Evolutionary conservation across 148 eudicot species (phyloP).

Genomic region (Chenopodium album): DNA sequence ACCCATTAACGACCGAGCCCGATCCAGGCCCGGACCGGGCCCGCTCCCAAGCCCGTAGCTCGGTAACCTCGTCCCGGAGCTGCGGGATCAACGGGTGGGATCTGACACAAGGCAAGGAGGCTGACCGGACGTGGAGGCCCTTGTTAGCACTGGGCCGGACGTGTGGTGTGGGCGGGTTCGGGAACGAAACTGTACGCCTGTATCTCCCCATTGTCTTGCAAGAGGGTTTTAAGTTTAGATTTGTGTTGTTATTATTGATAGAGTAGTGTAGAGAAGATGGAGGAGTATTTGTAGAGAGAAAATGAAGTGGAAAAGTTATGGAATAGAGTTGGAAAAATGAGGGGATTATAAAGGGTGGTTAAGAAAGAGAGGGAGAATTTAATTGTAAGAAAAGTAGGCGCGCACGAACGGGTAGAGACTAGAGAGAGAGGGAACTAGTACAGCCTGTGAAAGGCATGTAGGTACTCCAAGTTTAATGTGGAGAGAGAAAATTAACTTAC

Average conservation of each 20-base stretch:
- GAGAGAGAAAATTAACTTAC: neutral
- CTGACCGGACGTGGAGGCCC: constrained; percentile 62
- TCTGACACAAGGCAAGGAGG: constrained; percentile 66
- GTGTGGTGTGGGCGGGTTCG: constrained; percentile 41
- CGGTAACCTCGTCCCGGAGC: constrained; percentile 47
- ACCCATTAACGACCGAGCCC: constrained; percentile 38
- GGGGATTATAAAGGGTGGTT: constrained; percentile 22
- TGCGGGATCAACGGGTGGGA: constrained; percentile 67
- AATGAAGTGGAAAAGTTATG: neutral
- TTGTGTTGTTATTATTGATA: constrained; percentile 12
- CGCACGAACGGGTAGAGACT: constrained; percentile 30
- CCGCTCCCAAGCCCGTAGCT: constrained; percentile 43
- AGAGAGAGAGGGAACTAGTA: constrained; percentile 1
- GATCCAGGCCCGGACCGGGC: constrained; percentile 25
- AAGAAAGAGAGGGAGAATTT: neutral
- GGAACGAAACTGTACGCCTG: constrained; percentile 77
- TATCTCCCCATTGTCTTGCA: constrained; percentile 36
- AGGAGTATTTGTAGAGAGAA: neutral
- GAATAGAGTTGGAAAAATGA: neutral
- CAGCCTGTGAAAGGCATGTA: constrained; percentile 33
- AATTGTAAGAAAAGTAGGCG: constrained; percentile 11
- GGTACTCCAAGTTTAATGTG: constrained; percentile 12
- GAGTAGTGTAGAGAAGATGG: constrained; percentile 1
- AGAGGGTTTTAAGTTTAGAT: neutral
- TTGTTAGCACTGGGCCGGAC: constrained; percentile 37